Evolutionary conservation across 2,329 filamentous ascomycete genomes (phyloP).

Genomic region (Cytospora piceicola): DNA sequence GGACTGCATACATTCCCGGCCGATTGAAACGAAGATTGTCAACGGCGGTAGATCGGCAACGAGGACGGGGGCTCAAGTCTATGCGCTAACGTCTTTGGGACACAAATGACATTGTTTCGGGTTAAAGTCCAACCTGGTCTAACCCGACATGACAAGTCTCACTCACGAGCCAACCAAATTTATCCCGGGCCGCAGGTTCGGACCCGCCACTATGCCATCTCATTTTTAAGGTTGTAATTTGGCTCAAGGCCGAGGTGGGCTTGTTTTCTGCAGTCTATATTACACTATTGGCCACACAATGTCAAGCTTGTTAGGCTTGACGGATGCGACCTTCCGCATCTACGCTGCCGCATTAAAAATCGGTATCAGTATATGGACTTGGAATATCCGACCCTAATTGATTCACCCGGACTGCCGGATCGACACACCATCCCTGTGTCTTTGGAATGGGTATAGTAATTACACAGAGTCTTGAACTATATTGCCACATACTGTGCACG

Average conservation of each 20-base stretch:
- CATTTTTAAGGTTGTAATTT: constrained; percentile 27
- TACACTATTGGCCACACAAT: not conserved
- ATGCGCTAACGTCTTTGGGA: not conserved
- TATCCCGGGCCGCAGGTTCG: not conserved
- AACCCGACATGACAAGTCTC: not conserved
- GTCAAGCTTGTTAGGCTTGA: not conserved
- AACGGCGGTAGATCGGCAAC: not conserved
- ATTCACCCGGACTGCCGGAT: constrained; percentile 12
- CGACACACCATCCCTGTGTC: not conserved
- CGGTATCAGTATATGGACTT: not conserved
- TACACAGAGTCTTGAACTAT: not conserved
- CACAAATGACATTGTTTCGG: not conserved
- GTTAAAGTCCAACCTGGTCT: too few species aligned
- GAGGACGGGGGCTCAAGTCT: not conserved
- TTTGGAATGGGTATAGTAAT: not conserved
- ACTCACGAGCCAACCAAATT: not conserved
- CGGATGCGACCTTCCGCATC: constrained; percentile 5
- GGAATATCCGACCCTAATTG: not conserved
- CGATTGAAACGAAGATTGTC: too few species aligned
- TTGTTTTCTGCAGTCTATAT: not conserved
- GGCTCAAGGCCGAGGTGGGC: constrained; percentile 10
- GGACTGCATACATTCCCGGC: too few species aligned
- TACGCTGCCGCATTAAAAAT: not conserved
- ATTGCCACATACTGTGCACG: not conserved
- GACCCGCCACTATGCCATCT: not conserved